Percentiles rank a stretch among this genome's conserved stretches.
phyloP scores from a whole-genome alignment of 2,329 filamentous ascomycete genomes.

The Colletotrichum sp. region DNA sequence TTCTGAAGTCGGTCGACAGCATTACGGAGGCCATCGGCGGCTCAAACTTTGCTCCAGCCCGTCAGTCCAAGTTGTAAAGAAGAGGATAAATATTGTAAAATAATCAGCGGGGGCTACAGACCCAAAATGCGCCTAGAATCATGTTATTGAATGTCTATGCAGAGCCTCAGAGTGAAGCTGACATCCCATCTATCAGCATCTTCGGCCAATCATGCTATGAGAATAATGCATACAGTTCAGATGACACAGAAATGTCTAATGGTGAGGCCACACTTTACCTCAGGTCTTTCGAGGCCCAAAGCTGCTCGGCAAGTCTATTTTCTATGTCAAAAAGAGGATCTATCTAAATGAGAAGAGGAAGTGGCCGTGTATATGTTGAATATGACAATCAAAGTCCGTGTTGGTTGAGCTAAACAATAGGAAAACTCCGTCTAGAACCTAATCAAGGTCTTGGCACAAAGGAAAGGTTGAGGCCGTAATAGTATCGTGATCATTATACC shows the following conservation, averaged over 20 bases:
- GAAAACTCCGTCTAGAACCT: neutral
- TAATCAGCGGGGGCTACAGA: neutral
- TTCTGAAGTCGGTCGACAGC: slow-evolving; percentile 47
- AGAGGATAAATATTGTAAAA: neutral
- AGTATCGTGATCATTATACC: neutral
- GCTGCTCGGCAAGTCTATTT: neutral
- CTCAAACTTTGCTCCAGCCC: slow-evolving; percentile 14
- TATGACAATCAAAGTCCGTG: neutral
- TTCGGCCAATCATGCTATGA: neutral
- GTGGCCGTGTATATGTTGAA: neutral
- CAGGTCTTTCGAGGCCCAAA: neutral
- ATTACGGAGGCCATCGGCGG: slow-evolving; percentile 52
- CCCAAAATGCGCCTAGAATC: neutral
- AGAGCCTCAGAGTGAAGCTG: neutral
- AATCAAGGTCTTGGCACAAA: neutral
- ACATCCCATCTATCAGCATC: neutral
- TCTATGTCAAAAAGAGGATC: neutral
- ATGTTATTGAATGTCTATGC: neutral
- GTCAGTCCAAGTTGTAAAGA: slow-evolving; percentile 15
- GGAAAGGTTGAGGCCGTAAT: neutral
- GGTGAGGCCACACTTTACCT: rapidly evolving
- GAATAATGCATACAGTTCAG: neutral
- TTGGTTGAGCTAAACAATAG: neutral
- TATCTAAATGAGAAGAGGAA: neutral
- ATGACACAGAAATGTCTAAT: neutral